Base-by-base conservation (phyloP, 768 basidiomycete genomes). In the Suillus clintonianus region DNA sequence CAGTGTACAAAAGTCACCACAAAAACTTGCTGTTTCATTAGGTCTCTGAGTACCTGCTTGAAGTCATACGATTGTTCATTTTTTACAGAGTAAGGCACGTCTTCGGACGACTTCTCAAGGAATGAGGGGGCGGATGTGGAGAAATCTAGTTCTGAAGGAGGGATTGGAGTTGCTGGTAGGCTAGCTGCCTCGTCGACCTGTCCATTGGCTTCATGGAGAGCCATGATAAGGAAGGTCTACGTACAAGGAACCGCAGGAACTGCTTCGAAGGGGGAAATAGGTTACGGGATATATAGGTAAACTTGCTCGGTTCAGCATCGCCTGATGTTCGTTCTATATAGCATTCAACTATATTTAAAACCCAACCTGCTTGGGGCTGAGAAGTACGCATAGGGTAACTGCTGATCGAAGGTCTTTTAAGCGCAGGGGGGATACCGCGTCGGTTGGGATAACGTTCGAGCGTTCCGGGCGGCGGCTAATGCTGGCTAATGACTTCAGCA, bases 1-100 rank as follows among this genome's bases (percentile, higher is more conserved):
- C 17, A 7, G 19, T 32, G 2, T 5, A 30, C 17, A 17, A 4
- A 30, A 10, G 19, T 66, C 41, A 50, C 43, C 19, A 54, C 27
- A 42, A 27, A 30, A 62, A 60, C 60, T 56, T 60, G 75, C 65
- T 66, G 69, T 55, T 67, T 67, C 19, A 77, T 58, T 1, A 72
- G 17, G 22, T 68, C 62, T 5, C 62, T 64, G 30, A 77, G 62
- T 4, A 69, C 69, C 5, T 70, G 69, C 56, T 73, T 75, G 15
- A 78, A 71, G 59, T 76, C 69, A 42, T 76, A 76, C 15, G 68
- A 5, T 75, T 79, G 19, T 13, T 53, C 51, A 53, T 34, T 34
- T 13, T 32, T 53, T n/a, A 3, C 51, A 11, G 19, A 53, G 30
- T 30, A 9, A 5, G 9, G 5, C n/a, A 53, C 13, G 3, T 34